phyloP scores from a whole-genome alignment of 305 asterid genomes.

The Solanum aculeatissimum region DNA sequence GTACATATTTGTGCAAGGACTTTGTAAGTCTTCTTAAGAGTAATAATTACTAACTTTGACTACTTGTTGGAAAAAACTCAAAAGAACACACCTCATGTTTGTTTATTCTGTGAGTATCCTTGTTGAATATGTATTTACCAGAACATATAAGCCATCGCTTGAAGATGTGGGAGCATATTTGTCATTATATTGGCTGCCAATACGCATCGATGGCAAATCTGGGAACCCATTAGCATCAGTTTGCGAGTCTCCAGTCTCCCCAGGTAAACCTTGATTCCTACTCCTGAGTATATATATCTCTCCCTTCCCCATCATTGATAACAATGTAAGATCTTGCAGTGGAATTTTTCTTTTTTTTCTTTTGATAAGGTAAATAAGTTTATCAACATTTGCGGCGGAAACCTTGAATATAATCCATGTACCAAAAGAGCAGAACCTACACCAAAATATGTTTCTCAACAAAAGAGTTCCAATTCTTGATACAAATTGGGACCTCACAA shows the following conservation, averaged over 20 bases:
- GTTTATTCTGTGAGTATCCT: neutral
- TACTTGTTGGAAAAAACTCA: neutral
- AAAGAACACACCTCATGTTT: neutral
- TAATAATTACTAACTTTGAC: neutral
- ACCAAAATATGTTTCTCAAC: neutral
- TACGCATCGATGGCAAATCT: conserved; percentile 62
- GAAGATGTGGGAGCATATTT: conserved; percentile 83
- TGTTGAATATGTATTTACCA: conserved; percentile 26
- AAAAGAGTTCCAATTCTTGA: neutral
- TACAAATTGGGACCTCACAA: neutral
- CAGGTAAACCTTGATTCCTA: conserved; percentile 44
- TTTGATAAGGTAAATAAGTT: neutral
- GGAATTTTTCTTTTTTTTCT: neutral
- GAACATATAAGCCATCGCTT: conserved; percentile 65
- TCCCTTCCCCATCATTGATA: neutral
- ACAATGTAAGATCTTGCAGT: neutral
- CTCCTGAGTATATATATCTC: neutral
- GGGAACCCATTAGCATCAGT: conserved; percentile 69
- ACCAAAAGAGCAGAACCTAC: neutral
- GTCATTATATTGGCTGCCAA: conserved; percentile 82
- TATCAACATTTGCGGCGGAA: neutral
- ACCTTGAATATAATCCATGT: neutral
- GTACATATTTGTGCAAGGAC: conserved; percentile 38
- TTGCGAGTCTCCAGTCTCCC: conserved; percentile 65
- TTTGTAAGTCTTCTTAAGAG: conserved; percentile 44